Percentiles rank a stretch among this genome's conserved stretches.
Conservation (phyloP, 1,284 basidiomycete species). For the Apiotrichum laibachii region DNA sequence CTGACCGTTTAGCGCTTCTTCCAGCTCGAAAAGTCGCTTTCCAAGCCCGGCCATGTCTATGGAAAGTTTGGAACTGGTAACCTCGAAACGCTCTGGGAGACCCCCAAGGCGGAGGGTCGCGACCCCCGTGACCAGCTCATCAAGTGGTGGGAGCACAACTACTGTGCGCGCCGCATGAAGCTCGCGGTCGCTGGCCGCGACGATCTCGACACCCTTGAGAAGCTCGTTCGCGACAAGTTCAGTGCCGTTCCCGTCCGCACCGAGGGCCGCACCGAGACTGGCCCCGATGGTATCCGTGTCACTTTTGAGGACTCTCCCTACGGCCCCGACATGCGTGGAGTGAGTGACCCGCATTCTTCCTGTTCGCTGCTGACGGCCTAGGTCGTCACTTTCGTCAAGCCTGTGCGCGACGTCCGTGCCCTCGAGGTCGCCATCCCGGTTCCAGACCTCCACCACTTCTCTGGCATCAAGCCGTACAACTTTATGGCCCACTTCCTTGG, state of each 20-base stretch:
- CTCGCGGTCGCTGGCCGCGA: conserved; percentile 87
- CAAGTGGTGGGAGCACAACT: conserved; percentile 92
- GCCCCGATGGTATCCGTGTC: conserved; percentile 43
- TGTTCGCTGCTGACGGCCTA: conserved; percentile 43
- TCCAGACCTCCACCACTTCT: conserved; percentile 75
- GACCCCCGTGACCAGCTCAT: conserved; percentile 88
- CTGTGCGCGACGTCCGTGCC: conserved; percentile 84
- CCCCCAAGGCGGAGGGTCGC: conserved; percentile 60
- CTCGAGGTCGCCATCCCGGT: conserved; percentile 87
- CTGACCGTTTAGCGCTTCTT: conserved; percentile 74
- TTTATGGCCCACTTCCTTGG: conserved; percentile 87
- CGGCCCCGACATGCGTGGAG: conserved; percentile 68
- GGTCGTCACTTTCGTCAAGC: conserved; percentile 81
- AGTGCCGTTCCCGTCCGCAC: conserved; percentile 44
- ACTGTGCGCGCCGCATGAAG: conserved; percentile 92
- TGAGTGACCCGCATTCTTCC: conserved; percentile 54
- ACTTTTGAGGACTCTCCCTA: conserved; percentile 74
- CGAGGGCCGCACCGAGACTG: conserved; percentile 34
- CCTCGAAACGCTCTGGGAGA: conserved; percentile 72
- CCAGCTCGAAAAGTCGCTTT: conserved; percentile 90
- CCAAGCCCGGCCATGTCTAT: conserved; percentile 77
- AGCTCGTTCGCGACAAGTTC: conserved; percentile 47
- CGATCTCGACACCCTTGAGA: conserved; percentile 51
- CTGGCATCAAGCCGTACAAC: conserved; percentile 75
- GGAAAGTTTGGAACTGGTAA: conserved; percentile 91